Evolutionary conservation across 2,329 filamentous ascomycete species (phyloP), one percentile per base, ranked within the genome.

Genomic region (Aspergillus sp.): DNA sequence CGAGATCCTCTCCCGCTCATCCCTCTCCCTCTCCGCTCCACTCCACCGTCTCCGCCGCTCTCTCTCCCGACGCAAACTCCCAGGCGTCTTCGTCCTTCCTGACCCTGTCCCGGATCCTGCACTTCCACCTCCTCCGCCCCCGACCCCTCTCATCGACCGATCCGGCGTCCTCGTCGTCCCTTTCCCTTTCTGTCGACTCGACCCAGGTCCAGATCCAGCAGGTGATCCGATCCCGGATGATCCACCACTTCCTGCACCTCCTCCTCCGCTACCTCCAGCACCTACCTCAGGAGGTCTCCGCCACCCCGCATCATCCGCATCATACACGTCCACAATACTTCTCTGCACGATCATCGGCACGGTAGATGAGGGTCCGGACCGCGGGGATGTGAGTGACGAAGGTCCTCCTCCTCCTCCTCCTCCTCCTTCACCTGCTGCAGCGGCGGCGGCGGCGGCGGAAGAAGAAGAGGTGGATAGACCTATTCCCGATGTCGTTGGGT

Each of bases 231-330:
- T 39, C 10, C 42, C 58, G 2, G 62, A 56, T 42, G 57, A 56
- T 22, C 55, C 32, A 36, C 58, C 51, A n/a, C 54, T 12, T 36
- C 26, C 14, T 39, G 22, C 22, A 22, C 52, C 49, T 22, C 52
- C 47, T 26, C 24, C n/a, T n/a, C n/a, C n/a, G n/a, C n/a, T 20
- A 20, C 20, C 46, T 3, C 50, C 52, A 14, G 36, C 56, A 1
- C 18, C 49, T 42, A 39, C 31, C 12, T 45, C 45, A 11, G 51
- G 32, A 3, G 65, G 60, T 36, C 58, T 52, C 20, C 60, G 58
- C 67, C 67, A 69, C 20, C 67, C 67, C 42, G 53, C 59, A 61
- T 69, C 67, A 36, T 65, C 67, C 10, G 52, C 61, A 49, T 68
- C 67, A 46, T 60, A 57, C 9, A 69, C 67, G 57, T 69, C 67